These are phyloP conservation scores for Mariannaea sp. DNA, from an alignment of 2,329 filamentous ascomycete species.

Conservation along the genomic window DNA sequence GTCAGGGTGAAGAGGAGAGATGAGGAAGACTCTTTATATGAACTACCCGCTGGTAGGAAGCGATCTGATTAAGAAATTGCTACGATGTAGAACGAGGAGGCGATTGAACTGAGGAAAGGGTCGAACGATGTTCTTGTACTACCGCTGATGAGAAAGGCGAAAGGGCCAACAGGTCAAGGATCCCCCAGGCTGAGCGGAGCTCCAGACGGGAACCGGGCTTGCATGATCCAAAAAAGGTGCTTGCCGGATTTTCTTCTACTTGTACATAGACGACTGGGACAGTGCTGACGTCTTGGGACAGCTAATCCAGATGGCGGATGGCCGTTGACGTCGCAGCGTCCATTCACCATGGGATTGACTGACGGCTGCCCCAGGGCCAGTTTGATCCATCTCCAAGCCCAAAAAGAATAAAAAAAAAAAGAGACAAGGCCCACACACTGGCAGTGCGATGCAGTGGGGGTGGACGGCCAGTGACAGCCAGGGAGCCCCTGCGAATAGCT, in stretches of 20 bases:
- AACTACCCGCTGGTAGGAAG: constrained; percentile 32
- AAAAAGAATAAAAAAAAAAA: too few species aligned
- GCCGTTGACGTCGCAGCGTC: constrained; percentile 38
- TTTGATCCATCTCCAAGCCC: constrained; percentile 20
- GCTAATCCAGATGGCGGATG: constrained; percentile 38
- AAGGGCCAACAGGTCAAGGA: constrained; percentile 38
- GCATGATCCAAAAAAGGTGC: constrained; percentile 39
- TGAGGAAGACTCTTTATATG: constrained; percentile 34
- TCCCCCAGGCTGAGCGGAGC: constrained; percentile 35
- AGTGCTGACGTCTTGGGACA: constrained; percentile 36
- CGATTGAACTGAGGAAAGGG: constrained; percentile 31
- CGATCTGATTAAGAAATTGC: constrained; percentile 32
- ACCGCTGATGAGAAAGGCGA: constrained; percentile 28
- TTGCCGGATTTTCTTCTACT: constrained; percentile 31
- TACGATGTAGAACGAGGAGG: constrained; percentile 32
- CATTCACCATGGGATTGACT: constrained; percentile 38
- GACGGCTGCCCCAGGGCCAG: constrained; percentile 26
- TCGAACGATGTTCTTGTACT: constrained; percentile 39
- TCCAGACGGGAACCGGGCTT: constrained; percentile 35
- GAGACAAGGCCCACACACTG: too few species aligned
- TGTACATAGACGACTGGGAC: constrained; percentile 32
- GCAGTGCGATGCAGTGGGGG: constrained; percentile 36
- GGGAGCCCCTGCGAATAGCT: constrained; percentile 35
- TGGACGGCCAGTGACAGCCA: constrained; percentile 37
- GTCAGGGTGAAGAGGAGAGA: constrained; percentile 16